phyloP scores from a whole-genome alignment of 2,329 filamentous ascomycete genomes.

The Arthrinium puccinioides region DNA sequence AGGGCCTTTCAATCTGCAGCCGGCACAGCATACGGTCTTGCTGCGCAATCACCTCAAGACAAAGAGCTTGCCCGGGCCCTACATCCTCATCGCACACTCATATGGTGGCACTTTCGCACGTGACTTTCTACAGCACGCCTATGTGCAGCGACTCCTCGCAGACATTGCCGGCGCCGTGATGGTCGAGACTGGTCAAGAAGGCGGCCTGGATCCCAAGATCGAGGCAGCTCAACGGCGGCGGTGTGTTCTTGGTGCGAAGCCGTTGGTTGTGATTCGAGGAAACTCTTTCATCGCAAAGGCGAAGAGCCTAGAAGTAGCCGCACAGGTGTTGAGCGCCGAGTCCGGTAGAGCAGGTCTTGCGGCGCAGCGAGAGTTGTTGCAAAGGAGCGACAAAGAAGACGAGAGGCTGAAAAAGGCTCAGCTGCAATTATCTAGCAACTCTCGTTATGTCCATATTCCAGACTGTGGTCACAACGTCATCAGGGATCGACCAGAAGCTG shows the following conservation, averaged over 20 bases:
- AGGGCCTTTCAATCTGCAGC: slow-evolving; percentile 4
- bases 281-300: slow-evolving; percentile 15
- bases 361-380: slow-evolving; percentile 12
- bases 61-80: slow-evolving; percentile 10
- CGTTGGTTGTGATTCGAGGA: slow-evolving; percentile 17
- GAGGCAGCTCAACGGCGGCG: slow-evolving; percentile 13
- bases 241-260: slow-evolving; percentile 12
- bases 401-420: slow-evolving; percentile 19
- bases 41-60: slow-evolving; percentile 11
- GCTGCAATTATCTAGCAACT: slow-evolving; percentile 12
- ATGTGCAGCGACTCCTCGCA: no score
- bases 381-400: slow-evolving; percentile 14
- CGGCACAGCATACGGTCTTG: slow-evolving; percentile 9
- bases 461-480: slow-evolving; percentile 20
- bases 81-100: slow-evolving; percentile 20
- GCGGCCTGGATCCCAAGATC: slow-evolving; percentile 13
- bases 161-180: slow-evolving; percentile 16
- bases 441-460: slow-evolving; percentile 14
- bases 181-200: slow-evolving; percentile 22
- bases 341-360: slow-evolving; percentile 1
- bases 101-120: slow-evolving; percentile 22
- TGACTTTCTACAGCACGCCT: slow-evolving; percentile 13
- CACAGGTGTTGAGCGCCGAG: slow-evolving; percentile 1
- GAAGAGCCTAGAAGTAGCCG: slow-evolving; percentile 10
- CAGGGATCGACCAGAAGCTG: slow-evolving; percentile 15